phyloP scores from a whole-genome alignment of 495 filamentous ascomycete species.

The Penicillium soppii region DNA sequence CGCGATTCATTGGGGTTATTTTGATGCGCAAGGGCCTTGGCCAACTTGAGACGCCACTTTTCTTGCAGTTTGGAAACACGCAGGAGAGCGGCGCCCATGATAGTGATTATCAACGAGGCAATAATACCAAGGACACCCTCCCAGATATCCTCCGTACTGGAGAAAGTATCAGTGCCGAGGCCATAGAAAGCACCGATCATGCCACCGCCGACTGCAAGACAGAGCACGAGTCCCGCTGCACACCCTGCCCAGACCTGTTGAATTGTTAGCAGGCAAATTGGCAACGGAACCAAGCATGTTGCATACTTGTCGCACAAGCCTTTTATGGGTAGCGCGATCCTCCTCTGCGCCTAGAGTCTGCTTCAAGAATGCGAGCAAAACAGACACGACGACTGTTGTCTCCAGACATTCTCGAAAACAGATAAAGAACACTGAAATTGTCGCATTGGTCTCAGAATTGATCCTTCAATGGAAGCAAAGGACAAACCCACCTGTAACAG shows the following conservation, averaged over 20 bases:
- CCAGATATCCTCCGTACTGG: constrained; percentile 68
- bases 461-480: not conserved
- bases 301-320: constrained; percentile 67
- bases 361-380: constrained; percentile 78
- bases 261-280: not conserved
- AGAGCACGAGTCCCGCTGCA: constrained; percentile 60
- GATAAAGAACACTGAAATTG: constrained; percentile 71
- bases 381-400: constrained; percentile 76
- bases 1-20: constrained; percentile 25
- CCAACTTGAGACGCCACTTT: constrained; percentile 81
- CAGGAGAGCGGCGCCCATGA: constrained; percentile 75
- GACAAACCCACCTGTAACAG: constrained; percentile 18
- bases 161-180: constrained; percentile 63
- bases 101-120: constrained; percentile 72
- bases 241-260: constrained; percentile 70
- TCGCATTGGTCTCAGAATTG: not conserved
- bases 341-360: constrained; percentile 64
- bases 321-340: constrained; percentile 60
- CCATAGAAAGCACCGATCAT: constrained; percentile 82
- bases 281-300: not conserved
- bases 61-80: constrained; percentile 83
- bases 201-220: constrained; percentile 65
- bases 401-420: constrained; percentile 83
- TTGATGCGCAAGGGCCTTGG: constrained; percentile 58
- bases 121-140: constrained; percentile 73